These are phyloP conservation scores for Heritiera littoralis DNA, from an alignment of 345 rosid species.

Conservation along the genomic window DNA sequence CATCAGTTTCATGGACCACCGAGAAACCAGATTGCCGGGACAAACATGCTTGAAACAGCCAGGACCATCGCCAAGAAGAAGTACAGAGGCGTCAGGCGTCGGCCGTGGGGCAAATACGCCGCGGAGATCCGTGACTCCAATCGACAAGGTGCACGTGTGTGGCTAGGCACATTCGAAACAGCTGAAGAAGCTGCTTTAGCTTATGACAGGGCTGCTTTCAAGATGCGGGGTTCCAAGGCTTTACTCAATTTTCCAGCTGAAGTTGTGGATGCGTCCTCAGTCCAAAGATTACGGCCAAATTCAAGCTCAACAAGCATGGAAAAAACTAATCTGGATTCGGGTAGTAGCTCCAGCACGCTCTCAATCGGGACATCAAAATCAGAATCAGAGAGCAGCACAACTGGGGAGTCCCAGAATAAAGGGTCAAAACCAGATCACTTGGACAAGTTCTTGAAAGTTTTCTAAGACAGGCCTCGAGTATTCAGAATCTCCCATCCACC, in stretches of 20 bases:
- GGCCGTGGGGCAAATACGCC: constrained; percentile 74
- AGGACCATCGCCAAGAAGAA: constrained; percentile 46
- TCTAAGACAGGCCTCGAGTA: background rate
- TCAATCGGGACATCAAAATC: constrained; percentile 14
- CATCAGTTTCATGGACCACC: background rate
- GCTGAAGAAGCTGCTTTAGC: constrained; percentile 72
- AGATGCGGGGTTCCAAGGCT: constrained; percentile 71
- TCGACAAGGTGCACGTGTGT: constrained; percentile 47
- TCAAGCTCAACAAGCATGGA: background rate
- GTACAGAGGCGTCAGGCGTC: constrained; percentile 63
- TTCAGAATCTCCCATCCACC: background rate
- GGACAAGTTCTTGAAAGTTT: constrained; percentile 10
- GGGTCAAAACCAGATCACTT: constrained; percentile 3
- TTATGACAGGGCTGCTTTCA: constrained; percentile 59
- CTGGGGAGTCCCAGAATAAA: constrained; percentile 17
- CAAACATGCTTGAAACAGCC: constrained; percentile 32
- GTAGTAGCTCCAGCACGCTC: constrained; percentile 20
- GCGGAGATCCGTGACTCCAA: constrained; percentile 65
- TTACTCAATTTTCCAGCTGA: constrained; percentile 61
- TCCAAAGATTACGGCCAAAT: background rate
- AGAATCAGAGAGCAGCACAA: constrained; percentile 30
- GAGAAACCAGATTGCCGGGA: constrained; percentile 17
- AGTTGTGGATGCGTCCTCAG: constrained; percentile 28
- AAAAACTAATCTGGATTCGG: constrained; percentile 15
- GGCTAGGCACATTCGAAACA: constrained; percentile 65